Evolutionary conservation across 2,329 filamentous ascomycete species (phyloP).

Genomic region (Stagonosporopsis tanaceti): DNA sequence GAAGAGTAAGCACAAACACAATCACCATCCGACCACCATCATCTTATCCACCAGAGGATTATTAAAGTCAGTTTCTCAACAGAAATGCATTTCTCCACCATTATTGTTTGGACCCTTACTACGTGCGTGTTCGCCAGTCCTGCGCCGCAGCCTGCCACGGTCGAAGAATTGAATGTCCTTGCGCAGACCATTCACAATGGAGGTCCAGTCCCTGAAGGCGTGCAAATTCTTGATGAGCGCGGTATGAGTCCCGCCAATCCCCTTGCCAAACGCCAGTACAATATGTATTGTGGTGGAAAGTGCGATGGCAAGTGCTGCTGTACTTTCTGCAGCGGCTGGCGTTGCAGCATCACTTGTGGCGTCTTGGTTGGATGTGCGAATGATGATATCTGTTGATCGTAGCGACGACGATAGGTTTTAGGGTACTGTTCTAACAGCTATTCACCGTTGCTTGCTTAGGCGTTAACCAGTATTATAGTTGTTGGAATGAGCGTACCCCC

Average conservation of each 20-base stretch:
- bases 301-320: background rate
- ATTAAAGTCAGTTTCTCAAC: background rate
- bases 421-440: background rate
- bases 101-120: background rate
- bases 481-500: too few relatives aligned
- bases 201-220: background rate
- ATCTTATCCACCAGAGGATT: background rate
- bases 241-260: background rate
- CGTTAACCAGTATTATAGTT: background rate
- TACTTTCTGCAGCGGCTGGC: background rate
- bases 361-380: background rate
- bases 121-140: background rate
- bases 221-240: background rate
- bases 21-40: background rate
- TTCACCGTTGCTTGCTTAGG: background rate
- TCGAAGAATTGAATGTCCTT: background rate
- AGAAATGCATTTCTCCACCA: background rate
- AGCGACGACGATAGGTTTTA: background rate
- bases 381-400: background rate
- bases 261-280: background rate
- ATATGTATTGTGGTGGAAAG: background rate
- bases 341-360: background rate
- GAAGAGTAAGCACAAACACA: background rate
- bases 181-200: background rate
- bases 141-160: background rate